Evolutionary conservation across 139 green algal genomes (phyloP), one percentile per base, ranked within the genome.

Genomic region (Nannochloris sp.): DNA sequence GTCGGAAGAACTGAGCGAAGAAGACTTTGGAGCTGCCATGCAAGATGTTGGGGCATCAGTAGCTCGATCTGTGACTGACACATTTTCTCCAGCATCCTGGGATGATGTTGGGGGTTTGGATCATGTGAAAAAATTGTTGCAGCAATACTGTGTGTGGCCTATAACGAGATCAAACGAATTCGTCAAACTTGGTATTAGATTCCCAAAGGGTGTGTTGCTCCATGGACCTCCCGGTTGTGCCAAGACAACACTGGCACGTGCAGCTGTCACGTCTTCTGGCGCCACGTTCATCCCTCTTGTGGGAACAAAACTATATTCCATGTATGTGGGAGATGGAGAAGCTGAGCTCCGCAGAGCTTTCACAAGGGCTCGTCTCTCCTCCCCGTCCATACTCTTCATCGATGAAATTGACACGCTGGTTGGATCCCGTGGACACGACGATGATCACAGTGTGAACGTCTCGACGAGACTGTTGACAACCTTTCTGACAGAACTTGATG

Each of bases 241-340:
- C 65, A 96, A 96, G 71, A 95, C 89, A 1, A 89, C 80, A 28
- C 67, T 96, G 31, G 88, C 85, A 2, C 65, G 83, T 8, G 89
- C 89, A 10, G 84, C 82, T 11, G 89, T 85, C 28, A 81, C 72
- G 49, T 77, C 69, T 13, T 83, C 70, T 48, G 74, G 80, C 3
- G 84, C 83, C 14, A 87, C 81, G 20, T 73, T 96, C 46, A 76
- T 94, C 14, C 53, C 84, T 0, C 70, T 96, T 11, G 84, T 80
- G 3, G 72, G 71, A 57, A 76, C 74, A 1, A 23, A 46, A 78
- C 72, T 95, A 43, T 93, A 84, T 76, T 83, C 65, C 53, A 87
- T 88, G 85, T 96, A 91, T 60, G 80, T 93, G 16, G 89, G 89
- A 8, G 89, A 95, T 74, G 86, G 89, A 3, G 89, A 96, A 76